Conservation (phyloP, 805 yeast species). For the Candida parachauliodes region DNA sequence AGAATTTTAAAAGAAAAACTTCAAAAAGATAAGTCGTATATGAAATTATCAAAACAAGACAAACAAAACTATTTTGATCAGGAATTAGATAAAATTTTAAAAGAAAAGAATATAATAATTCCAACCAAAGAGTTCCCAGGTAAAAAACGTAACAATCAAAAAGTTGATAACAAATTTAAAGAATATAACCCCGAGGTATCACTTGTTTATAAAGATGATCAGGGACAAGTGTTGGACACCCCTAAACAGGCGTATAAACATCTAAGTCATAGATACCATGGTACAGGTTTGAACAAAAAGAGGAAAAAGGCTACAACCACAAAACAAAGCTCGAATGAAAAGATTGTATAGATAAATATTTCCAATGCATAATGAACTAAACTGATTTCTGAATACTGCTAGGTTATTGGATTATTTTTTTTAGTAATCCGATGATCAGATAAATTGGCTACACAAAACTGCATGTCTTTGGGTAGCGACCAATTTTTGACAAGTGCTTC, state of each 20-base stretch:
- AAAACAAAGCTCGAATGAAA: neutral
- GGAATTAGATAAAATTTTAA: constrained; percentile 27
- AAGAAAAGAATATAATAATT: constrained; percentile 21
- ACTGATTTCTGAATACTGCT: neutral
- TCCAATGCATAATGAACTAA: neutral
- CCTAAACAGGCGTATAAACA: constrained; percentile 71
- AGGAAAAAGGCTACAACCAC: constrained; percentile 4
- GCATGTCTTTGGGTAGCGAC: no score
- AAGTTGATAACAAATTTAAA: constrained; percentile 12
- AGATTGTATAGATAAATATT: constrained; percentile 1
- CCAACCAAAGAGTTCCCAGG: neutral
- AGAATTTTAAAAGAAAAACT: constrained; percentile 28
- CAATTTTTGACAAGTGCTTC: no score
- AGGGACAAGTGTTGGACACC: constrained; percentile 54
- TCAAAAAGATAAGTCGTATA: constrained; percentile 21
- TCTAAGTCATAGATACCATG: constrained; percentile 77
- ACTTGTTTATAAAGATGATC: constrained; percentile 59
- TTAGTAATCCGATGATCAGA: neutral
- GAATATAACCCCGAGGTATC: constrained; percentile 47
- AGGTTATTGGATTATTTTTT: neutral
- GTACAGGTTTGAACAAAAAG: constrained; percentile 25
- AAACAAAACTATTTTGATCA: constrained; percentile 22
- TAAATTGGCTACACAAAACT: neutral
- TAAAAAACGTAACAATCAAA: neutral
- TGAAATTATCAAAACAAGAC: constrained; percentile 25